Percentiles rank a stretch among this genome's conserved stretches.
Evolutionary conservation across 1,139 yeast genomes (phyloP).

Genomic region (Hanseniaspora uvarum): DNA sequence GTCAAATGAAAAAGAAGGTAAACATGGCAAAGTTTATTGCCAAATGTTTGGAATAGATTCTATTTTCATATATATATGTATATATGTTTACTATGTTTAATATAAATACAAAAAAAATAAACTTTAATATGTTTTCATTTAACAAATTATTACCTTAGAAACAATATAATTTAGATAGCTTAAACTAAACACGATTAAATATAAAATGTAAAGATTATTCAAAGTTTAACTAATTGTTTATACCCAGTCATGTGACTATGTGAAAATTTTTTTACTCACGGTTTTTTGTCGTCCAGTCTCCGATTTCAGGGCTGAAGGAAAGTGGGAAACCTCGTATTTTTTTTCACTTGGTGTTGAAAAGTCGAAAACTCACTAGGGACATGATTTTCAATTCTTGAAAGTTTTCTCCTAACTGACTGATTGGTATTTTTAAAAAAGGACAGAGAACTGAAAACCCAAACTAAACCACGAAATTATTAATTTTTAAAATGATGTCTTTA

Average conservation of each 20-base stretch:
- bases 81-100: no score
- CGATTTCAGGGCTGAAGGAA: not conserved
- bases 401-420: no score
- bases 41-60: slow-evolving; percentile 59
- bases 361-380: not conserved
- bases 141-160: no score
- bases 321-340: not conserved
- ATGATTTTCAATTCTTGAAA: no score
- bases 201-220: not conserved
- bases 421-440: not conserved
- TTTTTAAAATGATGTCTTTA: not conserved
- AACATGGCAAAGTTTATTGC: slow-evolving; percentile 79
- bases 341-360: not conserved
- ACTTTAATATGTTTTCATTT: not conserved
- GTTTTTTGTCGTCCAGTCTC: not conserved
- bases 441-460: not conserved
- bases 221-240: not conserved
- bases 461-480: not conserved
- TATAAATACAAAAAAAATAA: no score
- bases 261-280: not conserved
- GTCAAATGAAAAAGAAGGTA: slow-evolving; percentile 59
- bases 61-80: not conserved
- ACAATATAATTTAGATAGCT: no score
- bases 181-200: no score
- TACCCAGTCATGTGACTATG: not conserved